phyloP scores from a whole-genome alignment of 257 asterid genomes.

The Plantago major region DNA sequence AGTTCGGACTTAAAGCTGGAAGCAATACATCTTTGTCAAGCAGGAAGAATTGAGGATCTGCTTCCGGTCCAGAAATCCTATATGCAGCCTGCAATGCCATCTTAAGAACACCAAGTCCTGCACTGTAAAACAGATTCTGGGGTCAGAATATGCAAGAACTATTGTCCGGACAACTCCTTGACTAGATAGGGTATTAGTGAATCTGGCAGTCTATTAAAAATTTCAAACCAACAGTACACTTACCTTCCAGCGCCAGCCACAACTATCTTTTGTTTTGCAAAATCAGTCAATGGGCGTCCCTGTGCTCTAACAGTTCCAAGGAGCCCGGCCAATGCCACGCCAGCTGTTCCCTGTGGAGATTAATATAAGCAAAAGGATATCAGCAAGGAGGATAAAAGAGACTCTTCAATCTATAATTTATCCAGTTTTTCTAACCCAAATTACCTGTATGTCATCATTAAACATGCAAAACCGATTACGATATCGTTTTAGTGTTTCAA shows the following conservation, averaged over 20 bases:
- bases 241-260: conserved; percentile 99
- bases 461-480: conserved; percentile 98
- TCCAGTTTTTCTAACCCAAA: conserved; percentile 9
- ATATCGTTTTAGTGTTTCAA: conserved; percentile 91
- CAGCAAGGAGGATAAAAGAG: conserved; percentile 18
- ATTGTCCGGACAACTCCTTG: not conserved
- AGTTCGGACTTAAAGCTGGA: conserved; percentile 15
- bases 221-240: conserved; percentile 23
- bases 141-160: conserved; percentile 3
- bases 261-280: conserved; percentile 91
- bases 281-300: conserved; percentile 84
- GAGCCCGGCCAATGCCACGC: conserved; percentile 98
- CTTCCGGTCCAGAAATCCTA: conserved; percentile 75
- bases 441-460: conserved; percentile 98
- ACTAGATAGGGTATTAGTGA: conserved; percentile 2
- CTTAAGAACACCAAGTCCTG: conserved; percentile 99
- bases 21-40: conserved; percentile 86
- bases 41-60: conserved; percentile 89
- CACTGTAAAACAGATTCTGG: conserved; percentile 60
- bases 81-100: conserved; percentile 94
- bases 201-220: conserved; percentile 1
- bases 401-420: conserved; percentile 11
- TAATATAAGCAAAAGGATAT: conserved; percentile 27
- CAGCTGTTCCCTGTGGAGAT: conserved; percentile 88
- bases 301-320: conserved; percentile 97